A percentile compares a stretch with the other conserved stretches of the same genome.
Evolutionary conservation across 2,329 filamentous ascomycete genomes (phyloP).

Genomic region (Beauveria sp.): DNA sequence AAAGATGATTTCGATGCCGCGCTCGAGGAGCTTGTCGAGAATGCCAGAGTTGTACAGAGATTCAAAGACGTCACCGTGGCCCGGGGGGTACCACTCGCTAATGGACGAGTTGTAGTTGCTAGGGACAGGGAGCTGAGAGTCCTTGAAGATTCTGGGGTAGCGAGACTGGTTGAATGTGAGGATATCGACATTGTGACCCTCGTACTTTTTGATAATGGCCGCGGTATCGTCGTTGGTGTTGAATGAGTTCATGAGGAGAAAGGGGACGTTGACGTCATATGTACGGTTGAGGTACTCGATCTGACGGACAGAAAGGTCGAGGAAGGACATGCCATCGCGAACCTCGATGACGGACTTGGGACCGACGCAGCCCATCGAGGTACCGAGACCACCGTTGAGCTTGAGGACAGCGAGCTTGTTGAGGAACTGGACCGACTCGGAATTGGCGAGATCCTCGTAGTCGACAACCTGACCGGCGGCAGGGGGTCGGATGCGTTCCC

Average conservation of each 20-base stretch:
- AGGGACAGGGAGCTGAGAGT: conserved; percentile 91
- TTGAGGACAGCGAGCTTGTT: conserved; percentile 98
- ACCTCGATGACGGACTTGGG: conserved; percentile 99
- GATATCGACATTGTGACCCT: conserved; percentile 99
- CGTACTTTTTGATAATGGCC: conserved; percentile 99
- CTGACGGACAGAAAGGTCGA: conserved; percentile 96
- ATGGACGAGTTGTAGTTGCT: conserved; percentile 83
- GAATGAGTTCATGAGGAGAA: conserved; percentile 99
- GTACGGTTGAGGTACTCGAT: conserved; percentile 99
- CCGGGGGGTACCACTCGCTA: conserved; percentile 96
- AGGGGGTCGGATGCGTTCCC: conserved; percentile 93
- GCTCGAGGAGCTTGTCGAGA: conserved; percentile 89
- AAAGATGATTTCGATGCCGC: conserved; percentile 97
- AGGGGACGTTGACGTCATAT: conserved; percentile 93
- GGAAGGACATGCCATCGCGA: conserved; percentile 99
- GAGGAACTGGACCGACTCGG: conserved; percentile 86
- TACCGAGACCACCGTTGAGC: conserved; percentile 98
- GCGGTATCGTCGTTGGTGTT: conserved; percentile 98
- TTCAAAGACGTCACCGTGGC: conserved; percentile 99
- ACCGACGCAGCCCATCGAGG: conserved; percentile 98
- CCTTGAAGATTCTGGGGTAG: conserved; percentile 96
- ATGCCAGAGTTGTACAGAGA: conserved; percentile 99
- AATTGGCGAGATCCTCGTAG: conserved; percentile 84
- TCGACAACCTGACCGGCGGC: conserved; percentile 90
- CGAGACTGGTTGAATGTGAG: conserved; percentile 99